These are phyloP conservation scores for Colletotrichum sp. DNA, from an alignment of 2,329 filamentous ascomycete species.

Conservation along the genomic window DNA sequence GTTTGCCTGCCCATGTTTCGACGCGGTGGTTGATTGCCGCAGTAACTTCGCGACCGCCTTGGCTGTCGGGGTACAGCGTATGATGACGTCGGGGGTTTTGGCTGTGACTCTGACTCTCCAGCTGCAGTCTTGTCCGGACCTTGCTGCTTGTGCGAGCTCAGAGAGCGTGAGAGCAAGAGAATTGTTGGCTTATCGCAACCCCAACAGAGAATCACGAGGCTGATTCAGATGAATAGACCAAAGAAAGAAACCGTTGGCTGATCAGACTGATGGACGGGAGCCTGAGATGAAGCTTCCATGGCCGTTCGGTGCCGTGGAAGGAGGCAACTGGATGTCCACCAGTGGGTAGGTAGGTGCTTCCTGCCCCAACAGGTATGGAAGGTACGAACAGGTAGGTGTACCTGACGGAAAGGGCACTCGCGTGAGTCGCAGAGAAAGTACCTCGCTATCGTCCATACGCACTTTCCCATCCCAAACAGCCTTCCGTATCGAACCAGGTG, in stretches of 20 bases:
- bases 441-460: not conserved
- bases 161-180: not conserved
- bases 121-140: not conserved
- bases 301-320: not conserved
- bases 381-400: not conserved
- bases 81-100: conserved; percentile 12
- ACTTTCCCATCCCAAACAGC: conserved; percentile 13
- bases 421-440: not conserved
- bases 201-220: not conserved
- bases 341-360: not conserved
- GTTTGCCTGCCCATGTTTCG: not conserved
- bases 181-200: not conserved
- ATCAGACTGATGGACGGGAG: not conserved
- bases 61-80: not conserved
- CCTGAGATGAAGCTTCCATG: not conserved
- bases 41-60: not conserved
- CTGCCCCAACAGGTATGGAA: not conserved
- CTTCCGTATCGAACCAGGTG: conserved; percentile 6
- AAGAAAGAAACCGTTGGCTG: not conserved
- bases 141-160: not conserved
- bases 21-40: not conserved
- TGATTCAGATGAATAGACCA: not conserved
- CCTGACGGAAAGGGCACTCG: not conserved
- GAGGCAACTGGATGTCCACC: not conserved
- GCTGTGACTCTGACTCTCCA: not conserved